Evolutionary conservation across 1,139 yeast species (phyloP).

Genomic region (Candida sanyaensis): DNA sequence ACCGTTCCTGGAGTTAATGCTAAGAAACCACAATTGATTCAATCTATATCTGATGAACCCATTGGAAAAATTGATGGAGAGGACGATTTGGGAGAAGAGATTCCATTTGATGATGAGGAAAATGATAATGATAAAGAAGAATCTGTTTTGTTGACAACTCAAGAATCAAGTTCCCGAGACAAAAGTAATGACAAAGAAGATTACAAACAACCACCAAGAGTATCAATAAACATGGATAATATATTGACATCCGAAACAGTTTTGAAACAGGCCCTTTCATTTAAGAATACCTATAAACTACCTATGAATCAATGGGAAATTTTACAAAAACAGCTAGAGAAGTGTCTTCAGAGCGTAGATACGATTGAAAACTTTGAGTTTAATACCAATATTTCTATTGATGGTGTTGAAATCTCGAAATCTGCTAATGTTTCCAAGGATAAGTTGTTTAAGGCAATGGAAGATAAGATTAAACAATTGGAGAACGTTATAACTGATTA

Average conservation of each 20-base stretch:
- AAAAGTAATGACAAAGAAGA: slow-evolving; percentile 1
- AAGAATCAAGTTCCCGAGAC: neutral
- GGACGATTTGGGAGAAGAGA: slow-evolving; percentile 31
- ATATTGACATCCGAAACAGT: neutral
- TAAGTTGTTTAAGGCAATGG: neutral
- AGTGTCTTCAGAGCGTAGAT: neutral
- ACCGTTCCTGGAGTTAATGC: slow-evolving; percentile 18
- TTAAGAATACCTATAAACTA: neutral
- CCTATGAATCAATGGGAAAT: slow-evolving; percentile 1
- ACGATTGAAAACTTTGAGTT: neutral
- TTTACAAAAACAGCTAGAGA: neutral
- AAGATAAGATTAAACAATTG: neutral
- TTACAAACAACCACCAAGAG: slow-evolving; percentile 2
- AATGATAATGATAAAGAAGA: slow-evolving; percentile 7
- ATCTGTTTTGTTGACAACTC: neutral
- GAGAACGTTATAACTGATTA: neutral
- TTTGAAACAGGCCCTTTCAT: neutral
- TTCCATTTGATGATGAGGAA: slow-evolving; percentile 17
- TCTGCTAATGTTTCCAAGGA: neutral
- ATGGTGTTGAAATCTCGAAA: neutral
- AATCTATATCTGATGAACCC: neutral
- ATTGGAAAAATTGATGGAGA: slow-evolving; percentile 8
- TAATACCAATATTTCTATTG: neutral
- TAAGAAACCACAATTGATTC: neutral
- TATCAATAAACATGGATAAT: neutral